Evolutionary conservation across 169 alveolate genomes (phyloP), one percentile per base, ranked within the genome.

Genomic region (Plasmodium inui): DNA sequence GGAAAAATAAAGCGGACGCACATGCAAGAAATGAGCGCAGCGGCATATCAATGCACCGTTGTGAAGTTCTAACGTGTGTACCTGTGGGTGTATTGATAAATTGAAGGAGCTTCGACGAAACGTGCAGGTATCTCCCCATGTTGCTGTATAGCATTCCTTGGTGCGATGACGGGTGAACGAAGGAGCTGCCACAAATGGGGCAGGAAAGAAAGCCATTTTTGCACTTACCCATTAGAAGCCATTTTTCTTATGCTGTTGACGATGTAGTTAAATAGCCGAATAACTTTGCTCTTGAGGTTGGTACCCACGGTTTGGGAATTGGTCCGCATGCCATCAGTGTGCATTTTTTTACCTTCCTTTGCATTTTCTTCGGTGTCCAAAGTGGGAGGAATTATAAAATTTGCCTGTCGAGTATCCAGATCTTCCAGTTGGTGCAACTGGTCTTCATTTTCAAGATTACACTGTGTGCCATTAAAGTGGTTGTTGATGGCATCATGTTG

Each of bases 211-310:
- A 32, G 22, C 44, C 44, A 34, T 74, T 26, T 74, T 30, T 74
- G n/a, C 5, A 4, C n/a, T n/a, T 8, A 74, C 83, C 55, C 55
- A 34, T 74, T 67, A 26, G 76, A 19, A 22, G 76, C 41, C 76
- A 67, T 67, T 19, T 67, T 50, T 17, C 32, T 74, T n/a, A 74
- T 76, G 28, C 72, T 46, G 30, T 88, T 78, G 41, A 88, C 85
- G 67, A 88, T 74, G 70, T 88, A 88, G 41, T 78, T 88, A 88
- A 88, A 76, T 71, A 76, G n/a, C n/a, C 71, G 67, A 76, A 78
- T 88, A 37, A 88, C n/a, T 88, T 67, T 88, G 14, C 50, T 71
- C 46, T 88, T 88, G 22, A 88, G 71, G 70, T 57, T 34, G 10
- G 22, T 46, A 14, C 30, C 53, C 32, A 26, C 19, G 6, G 30